Evolutionary conservation across 1,284 basidiomycete species (phyloP).

Genomic region (Ceratobasidium sp.): DNA sequence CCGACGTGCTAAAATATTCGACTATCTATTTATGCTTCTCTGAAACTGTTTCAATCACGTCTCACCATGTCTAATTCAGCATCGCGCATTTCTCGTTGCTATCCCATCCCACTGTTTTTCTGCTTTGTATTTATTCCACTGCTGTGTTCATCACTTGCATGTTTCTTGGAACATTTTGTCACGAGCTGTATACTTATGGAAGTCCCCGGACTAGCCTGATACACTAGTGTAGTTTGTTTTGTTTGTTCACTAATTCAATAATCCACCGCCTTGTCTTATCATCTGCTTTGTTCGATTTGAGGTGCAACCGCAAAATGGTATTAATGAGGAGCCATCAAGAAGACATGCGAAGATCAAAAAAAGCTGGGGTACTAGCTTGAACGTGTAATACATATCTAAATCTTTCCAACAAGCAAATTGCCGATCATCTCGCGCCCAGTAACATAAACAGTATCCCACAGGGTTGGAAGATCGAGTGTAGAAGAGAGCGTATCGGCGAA

Average conservation of each 20-base stretch:
- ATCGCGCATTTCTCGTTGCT: slow-evolving; percentile 10
- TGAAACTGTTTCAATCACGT: too few species aligned
- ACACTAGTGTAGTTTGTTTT: slow-evolving; percentile 33
- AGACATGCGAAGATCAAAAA: too few species aligned
- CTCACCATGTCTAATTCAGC: slow-evolving; percentile 8
- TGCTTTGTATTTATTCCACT: slow-evolving; percentile 1
- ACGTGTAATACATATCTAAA: slow-evolving; percentile 63
- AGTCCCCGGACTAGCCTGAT: slow-evolving; percentile 26
- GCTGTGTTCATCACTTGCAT: slow-evolving; percentile 13
- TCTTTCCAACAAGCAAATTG: slow-evolving; percentile 88
- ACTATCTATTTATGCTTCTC: neutral
- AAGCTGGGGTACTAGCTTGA: too few species aligned
- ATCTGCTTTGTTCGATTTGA: neutral
- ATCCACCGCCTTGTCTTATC: too few species aligned
- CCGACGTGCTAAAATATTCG: slow-evolving; percentile 11
- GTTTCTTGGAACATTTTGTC: slow-evolving; percentile 11
- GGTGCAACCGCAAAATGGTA: neutral
- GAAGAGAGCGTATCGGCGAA: slow-evolving; percentile 87
- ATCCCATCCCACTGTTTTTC: slow-evolving; percentile 9
- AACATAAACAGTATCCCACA: slow-evolving; percentile 82
- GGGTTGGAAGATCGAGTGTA: slow-evolving; percentile 86
- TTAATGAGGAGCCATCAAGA: too few species aligned
- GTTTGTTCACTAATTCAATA: slow-evolving; percentile 19
- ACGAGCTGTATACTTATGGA: slow-evolving; percentile 32
- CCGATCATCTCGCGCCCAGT: slow-evolving; percentile 84